Evolutionary conservation across 306 rosid genomes (phyloP), one percentile per base, ranked within the genome.

Genomic region (Oemleria cerasiformis): DNA sequence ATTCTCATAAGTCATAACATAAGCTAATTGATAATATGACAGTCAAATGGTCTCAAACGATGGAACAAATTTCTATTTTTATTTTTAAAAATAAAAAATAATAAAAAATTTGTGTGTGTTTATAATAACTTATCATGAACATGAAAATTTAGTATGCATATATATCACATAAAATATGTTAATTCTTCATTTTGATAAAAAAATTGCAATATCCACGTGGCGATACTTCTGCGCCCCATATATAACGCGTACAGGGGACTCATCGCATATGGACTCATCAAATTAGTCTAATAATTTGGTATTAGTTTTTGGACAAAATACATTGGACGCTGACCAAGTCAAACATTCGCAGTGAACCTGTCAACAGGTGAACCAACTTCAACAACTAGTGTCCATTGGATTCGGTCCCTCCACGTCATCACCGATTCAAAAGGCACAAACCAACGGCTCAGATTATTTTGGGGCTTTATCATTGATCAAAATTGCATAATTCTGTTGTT

Each of bases 291-390:
- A 55, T 53, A 10, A 15, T 19, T 1, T 2, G 39, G 4, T 20
- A 15, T 47, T 51, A n/a, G 14, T 25, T 42, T 0, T 3, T 15
- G 40, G 53, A 56, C 34, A 56, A 21, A 38, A 15, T 16, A 25
- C 74, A 43, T 9, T 14, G 65, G 19, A 7, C 15, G 72, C 63
- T 40, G 78, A 75, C 56, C 19, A 19, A 75, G 85, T 87, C 86
- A 78, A 77, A 63, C 15, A 6, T 16, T 19, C 63, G 41, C 21
- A 73, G 71, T 77, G 58, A 65, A 38, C 68, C 30, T 25, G 50
- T 66, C 74, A 72, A 51, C 78, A 36, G 72, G 71, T 80, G 81
- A 85, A 77, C 85, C 70, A 75, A 14, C 83, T 86, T 56, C 84
- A 78, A 68, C 85, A 30, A 77, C 65, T 42, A 43, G 36, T 53